phyloP scores from a whole-genome alignment of 306 rosid genomes.

The Quillaja saponaria region DNA sequence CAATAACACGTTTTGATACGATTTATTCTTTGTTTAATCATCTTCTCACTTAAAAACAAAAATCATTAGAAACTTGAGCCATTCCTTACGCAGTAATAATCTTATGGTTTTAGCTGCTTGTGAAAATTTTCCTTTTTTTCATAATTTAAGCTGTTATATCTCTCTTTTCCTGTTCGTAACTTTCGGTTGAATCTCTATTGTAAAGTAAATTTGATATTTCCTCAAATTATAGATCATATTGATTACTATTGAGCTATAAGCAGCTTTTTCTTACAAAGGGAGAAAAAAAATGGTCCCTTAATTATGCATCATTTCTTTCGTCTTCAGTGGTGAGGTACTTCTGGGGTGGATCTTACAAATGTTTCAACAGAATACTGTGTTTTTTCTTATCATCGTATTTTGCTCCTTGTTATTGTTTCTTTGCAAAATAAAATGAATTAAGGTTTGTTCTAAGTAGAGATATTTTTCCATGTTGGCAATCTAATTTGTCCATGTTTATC shows the following conservation, averaged over 20 bases:
- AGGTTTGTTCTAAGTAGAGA: not conserved
- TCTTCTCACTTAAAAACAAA: not conserved
- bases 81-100: too few relatives aligned
- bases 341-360: too few relatives aligned
- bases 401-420: constrained; percentile 1
- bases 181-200: not conserved
- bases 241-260: not conserved
- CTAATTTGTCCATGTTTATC: not conserved
- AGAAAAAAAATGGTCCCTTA: too few relatives aligned
- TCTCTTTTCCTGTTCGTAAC: not conserved
- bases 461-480: not conserved
- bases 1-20: too few relatives aligned
- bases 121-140: too few relatives aligned
- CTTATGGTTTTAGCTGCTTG: too few relatives aligned
- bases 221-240: constrained; percentile 1
- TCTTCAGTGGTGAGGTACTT: too few relatives aligned
- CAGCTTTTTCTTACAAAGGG: not conserved
- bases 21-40: not conserved
- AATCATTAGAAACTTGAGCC: too few relatives aligned
- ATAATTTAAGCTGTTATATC: too few relatives aligned
- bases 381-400: too few relatives aligned
- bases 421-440: not conserved
- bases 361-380: too few relatives aligned
- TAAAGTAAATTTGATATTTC: not conserved
- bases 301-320: too few relatives aligned